Evolutionary conservation across 768 basidiomycete genomes (phyloP), one percentile per base, ranked within the genome.

Genomic region (Leccinum uliginosum): DNA sequence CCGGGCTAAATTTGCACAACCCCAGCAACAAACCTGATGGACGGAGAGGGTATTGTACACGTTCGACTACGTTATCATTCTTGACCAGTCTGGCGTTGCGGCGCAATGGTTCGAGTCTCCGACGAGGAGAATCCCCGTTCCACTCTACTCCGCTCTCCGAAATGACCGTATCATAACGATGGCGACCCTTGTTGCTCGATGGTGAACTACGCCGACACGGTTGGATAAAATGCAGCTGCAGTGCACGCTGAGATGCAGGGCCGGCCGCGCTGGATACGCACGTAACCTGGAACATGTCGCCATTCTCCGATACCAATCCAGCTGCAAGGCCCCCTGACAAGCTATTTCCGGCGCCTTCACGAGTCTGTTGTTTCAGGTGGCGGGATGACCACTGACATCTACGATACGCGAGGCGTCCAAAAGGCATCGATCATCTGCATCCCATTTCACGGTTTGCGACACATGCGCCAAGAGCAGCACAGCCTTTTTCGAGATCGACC

Each of bases 111-210:
- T 80, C 73, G 50, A 91, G 76, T 68, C 89, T 79, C 65, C 73
- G 72, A 58, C 71, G 64, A 23, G 91, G 87, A 43, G 70, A 73
- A 68, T 87, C 88, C n/a, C 76, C 79, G 65, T 93, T 93, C 91
- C 91, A 93, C 11, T 69, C 77, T 48, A 62, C 52, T 27, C 65
- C 62, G 48, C 65, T 62, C 27, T 68, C 56, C 45, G 55, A 50
- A 57, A 54, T 32, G 30, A 64, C 58, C 19, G 77, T n/a, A n/a
- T n/a, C n/a, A 75, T 24, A 89, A 56, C 6, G 57, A 58, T 8
- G 93, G 93, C 55, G 95, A 70, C 6, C 92, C 91, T 63, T 76
- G 76, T 66, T 95, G 93, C 71, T 96, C 91, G 50, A 96, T 86
- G 38, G 77, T 76, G 63, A 86, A 93, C 1, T 90, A 91, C 6